Evolutionary conservation across 2,329 filamentous ascomycete genomes (phyloP), one percentile per base, ranked within the genome.

Genomic region (Setomelanomma holmii): DNA sequence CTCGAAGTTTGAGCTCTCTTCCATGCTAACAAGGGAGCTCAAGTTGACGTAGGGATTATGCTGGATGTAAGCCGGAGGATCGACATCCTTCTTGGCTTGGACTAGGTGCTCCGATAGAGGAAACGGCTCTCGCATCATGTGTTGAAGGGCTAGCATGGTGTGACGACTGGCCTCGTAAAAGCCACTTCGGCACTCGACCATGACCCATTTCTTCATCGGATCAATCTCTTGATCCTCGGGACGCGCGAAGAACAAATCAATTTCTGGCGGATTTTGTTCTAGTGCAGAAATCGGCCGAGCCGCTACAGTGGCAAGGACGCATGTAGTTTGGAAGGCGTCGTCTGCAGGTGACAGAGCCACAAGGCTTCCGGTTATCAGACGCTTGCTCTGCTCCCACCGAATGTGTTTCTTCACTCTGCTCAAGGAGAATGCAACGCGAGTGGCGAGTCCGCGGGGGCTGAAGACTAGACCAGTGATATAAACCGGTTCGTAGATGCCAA

Each of bases 151-250:
- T 12, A 84, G 77, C 68, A 97, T 80, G 0, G 87, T 88, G 68
- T 96, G 86, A 0, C 90, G 82, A 33, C 85, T 81, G 0, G 89
- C 85, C 71, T 97, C 93, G 57, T 86, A 96, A 68, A 92, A 96
- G 1, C 89, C 87, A 0, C 75, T 73, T 3, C 87, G 83, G 1
- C 89, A 82, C 67, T 96, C 91, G 0, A 96, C 76, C 90, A 96
- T 96, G 10, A 93, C 74, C 71, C 87, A 87, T 61, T 89, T 86
- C 27, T 83, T 73, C 14, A 83, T 81, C 0, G 91, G 86, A 63
- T 96, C 89, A 42, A 96, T 79, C 17, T 84, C 78, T 0, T 86
- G 77, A 20, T 92, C 84, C 2, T 84, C 76, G 0, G 79, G 64
- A 6, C 82, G 73, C 0, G 84, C 83, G 77, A 91, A 93, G 65